Evolutionary conservation across 106 monocot genomes (phyloP), one percentile per base, ranked within the genome.

Genomic region (Allium sativum): DNA sequence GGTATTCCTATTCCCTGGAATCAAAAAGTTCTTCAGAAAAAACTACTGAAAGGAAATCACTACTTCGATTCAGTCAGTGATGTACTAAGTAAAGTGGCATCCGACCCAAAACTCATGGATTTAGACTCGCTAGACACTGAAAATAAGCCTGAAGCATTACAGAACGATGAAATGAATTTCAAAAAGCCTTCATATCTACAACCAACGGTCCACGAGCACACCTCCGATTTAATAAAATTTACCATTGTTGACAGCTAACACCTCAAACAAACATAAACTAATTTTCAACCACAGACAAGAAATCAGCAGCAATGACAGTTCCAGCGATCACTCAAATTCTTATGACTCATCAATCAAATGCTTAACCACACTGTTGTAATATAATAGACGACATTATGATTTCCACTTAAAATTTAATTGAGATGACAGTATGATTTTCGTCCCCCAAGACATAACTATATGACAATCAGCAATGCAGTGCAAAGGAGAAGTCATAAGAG

Each of bases 31-130:
- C 52, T 86, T 87, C 83, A 77, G 70, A 80, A 76, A 65, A 84
- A 81, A 58, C 91, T 91, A 53, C 68, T 80, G 7, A 98, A 81
- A 69, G 96, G 96, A 12, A 65, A 73, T 51, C 96, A 98, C 64
- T 98, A 91, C 74, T 98, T 84, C 65, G 91, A 98, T 72, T 98
- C 91, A 18, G 84, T 98, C 12, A 84, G 74, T 48, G 96, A 98
- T 80, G 82, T 98, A 10, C 53, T 98, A 43, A 79, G 67, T 68
- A 91, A 88, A 67, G 96, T 98, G 43, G 84, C 82, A 40, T 84
- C 84, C 8, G 82, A 90, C 21, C 90, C 96, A 40, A 72, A 66
- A 40, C 74, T 87, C 78, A 70, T 87, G 47, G 87, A 85, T 40
- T 66, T 96, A 6, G 96, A 89, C 21, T 58, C 47, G 57, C 81